Conservation (phyloP, 2,329 filamentous ascomycete species). For the Xylariaceae sp. region DNA sequence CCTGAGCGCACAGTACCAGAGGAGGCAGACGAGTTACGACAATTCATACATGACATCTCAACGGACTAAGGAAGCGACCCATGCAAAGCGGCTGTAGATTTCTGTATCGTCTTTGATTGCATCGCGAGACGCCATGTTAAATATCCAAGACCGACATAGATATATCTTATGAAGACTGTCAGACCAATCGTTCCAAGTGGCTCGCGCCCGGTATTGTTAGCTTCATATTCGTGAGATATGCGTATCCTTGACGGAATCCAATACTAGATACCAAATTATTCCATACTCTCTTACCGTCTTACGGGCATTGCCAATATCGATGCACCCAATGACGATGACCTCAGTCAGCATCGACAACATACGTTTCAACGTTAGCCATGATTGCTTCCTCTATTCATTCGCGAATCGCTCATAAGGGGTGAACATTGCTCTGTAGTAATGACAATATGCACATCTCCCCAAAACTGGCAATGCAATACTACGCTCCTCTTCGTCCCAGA, state of each 20-base stretch:
- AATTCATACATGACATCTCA: conserved; percentile 43
- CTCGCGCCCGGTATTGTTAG: neutral
- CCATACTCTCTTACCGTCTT: no score
- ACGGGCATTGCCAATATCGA: neutral
- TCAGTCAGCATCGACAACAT: conserved; percentile 27
- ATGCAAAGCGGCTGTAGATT: neutral
- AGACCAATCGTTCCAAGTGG: neutral
- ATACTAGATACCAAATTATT: neutral
- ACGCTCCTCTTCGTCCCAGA: conserved; percentile 25
- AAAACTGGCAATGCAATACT: conserved; percentile 23
- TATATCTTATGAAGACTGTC: neutral
- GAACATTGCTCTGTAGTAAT: conserved; percentile 21
- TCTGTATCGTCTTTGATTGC: neutral
- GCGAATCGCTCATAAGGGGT: no score
- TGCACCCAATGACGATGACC: neutral
- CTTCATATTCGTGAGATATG: conserved; percentile 2
- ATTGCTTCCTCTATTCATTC: conserved; percentile 29
- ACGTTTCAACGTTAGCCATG: conserved; percentile 31
- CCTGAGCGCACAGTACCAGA: conserved; percentile 49
- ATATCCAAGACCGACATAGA: neutral
- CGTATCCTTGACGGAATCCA: neutral
- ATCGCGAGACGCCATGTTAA: neutral
- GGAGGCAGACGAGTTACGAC: conserved; percentile 45
- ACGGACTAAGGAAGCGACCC: conserved; percentile 24
- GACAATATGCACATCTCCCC: conserved; percentile 26